Evolutionary conservation across 345 rosid species (phyloP).

Genomic region (Syzygium grande): DNA sequence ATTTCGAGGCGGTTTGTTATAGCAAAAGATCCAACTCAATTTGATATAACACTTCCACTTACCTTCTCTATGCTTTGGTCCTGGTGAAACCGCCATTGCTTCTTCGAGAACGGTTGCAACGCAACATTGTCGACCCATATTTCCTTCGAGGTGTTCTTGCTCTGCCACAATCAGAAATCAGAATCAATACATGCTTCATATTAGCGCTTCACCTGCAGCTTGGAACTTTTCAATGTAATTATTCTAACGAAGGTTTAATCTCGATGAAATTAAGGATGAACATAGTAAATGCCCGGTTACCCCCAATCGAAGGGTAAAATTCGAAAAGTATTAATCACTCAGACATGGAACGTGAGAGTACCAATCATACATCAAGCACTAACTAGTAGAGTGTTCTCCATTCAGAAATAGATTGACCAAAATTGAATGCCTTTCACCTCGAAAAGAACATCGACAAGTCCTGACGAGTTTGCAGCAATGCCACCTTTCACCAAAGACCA

Average conservation of each 20-base stretch:
- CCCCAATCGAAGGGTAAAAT: neutral
- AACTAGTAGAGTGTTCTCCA: neutral
- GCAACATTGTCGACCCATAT: slow-evolving; percentile 52
- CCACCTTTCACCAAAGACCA: slow-evolving; percentile 89
- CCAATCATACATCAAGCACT: neutral
- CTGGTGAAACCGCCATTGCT: slow-evolving; percentile 66
- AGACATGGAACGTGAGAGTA: neutral
- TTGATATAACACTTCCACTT: neutral
- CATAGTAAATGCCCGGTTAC: no score
- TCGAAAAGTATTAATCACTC: neutral
- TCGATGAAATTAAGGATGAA: neutral
- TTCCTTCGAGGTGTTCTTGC: slow-evolving; percentile 28
- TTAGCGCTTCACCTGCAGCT: neutral
- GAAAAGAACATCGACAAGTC: slow-evolving; percentile 36
- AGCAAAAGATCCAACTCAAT: neutral
- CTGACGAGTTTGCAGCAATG: slow-evolving; percentile 38
- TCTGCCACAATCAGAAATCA: slow-evolving; percentile 13
- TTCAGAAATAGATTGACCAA: neutral
- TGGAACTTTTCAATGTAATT: neutral
- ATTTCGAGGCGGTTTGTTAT: neutral
- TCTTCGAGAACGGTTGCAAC: slow-evolving; percentile 46
- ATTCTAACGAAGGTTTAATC: neutral
- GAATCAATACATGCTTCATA: neutral
- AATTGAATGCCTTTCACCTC: slow-evolving; percentile 23
- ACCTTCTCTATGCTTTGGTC: slow-evolving; percentile 48